Conservation (phyloP, 768 basidiomycete genomes). For the Russula vinacea region DNA sequence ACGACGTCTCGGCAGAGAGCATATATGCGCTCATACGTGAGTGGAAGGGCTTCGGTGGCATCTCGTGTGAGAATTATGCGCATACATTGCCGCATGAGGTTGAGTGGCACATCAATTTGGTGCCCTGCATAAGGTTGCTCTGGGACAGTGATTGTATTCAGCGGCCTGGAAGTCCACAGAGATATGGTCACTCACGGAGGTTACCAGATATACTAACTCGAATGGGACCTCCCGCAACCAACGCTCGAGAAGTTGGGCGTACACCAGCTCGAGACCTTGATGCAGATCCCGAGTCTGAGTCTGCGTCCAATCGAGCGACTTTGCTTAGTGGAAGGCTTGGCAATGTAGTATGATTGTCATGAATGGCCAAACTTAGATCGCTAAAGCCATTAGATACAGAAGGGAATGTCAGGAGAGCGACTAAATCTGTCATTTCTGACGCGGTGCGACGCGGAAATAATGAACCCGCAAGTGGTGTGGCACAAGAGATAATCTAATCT, state of each 20-base stretch:
- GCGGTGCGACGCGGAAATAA: neutral
- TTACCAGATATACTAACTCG: slow-evolving; percentile 49
- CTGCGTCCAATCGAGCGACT: slow-evolving; percentile 59
- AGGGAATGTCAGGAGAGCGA: slow-evolving; percentile 27
- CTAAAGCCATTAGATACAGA: slow-evolving; percentile 51
- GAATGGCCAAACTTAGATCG: slow-evolving; percentile 40
- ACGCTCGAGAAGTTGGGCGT: slow-evolving; percentile 29
- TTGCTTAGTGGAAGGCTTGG: slow-evolving; percentile 61
- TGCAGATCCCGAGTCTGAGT: slow-evolving; percentile 67
- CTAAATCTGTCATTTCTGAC: slow-evolving; percentile 23
- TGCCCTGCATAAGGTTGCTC: slow-evolving; percentile 24
- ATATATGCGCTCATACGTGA: slow-evolving; percentile 58
- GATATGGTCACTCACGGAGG: slow-evolving; percentile 32
- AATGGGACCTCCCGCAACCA: slow-evolving; percentile 39
- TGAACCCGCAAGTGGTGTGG: neutral
- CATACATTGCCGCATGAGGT: slow-evolving; percentile 40
- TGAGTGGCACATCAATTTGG: slow-evolving; percentile 32
- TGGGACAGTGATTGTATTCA: slow-evolving; percentile 8
- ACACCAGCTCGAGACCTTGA: slow-evolving; percentile 44
- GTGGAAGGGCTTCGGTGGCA: slow-evolving; percentile 38
- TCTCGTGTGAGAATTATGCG: slow-evolving; percentile 38
- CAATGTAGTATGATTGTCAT: slow-evolving; percentile 40
- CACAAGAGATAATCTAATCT: slow-evolving; percentile 18
- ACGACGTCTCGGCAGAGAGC: slow-evolving; percentile 56
- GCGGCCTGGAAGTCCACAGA: neutral